phyloP scores from a whole-genome alignment of 768 basidiomycete genomes.

The Phanerodontia chrysosporium region DNA sequence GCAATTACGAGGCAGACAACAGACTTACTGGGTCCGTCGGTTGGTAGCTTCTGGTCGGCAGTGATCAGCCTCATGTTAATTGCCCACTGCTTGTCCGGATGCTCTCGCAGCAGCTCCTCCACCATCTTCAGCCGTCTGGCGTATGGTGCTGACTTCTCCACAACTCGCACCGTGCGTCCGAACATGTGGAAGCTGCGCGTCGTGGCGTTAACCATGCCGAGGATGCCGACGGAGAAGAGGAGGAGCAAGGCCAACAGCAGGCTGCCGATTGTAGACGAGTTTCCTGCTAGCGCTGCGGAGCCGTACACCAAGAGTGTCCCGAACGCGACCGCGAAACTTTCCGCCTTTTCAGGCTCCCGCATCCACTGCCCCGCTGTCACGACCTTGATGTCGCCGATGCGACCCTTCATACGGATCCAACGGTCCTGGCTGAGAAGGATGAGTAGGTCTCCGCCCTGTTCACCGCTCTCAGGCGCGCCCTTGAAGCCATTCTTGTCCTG shows the following conservation, averaged over 20 bases:
- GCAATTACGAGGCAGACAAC: too few species aligned
- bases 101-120: not conserved
- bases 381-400: slow-evolving; percentile 3
- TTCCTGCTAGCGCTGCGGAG: slow-evolving; percentile 9
- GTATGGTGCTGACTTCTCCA: not conserved
- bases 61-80: slow-evolving; percentile 1
- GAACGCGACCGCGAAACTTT: slow-evolving; percentile 1
- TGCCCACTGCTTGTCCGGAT: slow-evolving; percentile 1
- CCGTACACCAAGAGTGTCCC: slow-evolving; percentile 10
- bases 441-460: not conserved
- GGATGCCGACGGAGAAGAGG: slow-evolving; percentile 1
- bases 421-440: slow-evolving; percentile 13
- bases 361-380: slow-evolving; percentile 12
- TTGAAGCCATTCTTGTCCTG: not conserved
- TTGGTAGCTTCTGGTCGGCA: not conserved
- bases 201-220: slow-evolving; percentile 3
- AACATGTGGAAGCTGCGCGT: not conserved
- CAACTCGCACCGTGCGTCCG: not conserved
- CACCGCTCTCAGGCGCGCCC: not conserved
- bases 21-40: not conserved
- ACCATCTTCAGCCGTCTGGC: slow-evolving; percentile 1
- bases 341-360: not conserved
- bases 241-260: slow-evolving; percentile 4
- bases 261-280: slow-evolving; percentile 7
- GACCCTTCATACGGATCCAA: slow-evolving; percentile 10